phyloP scores from a whole-genome alignment of 768 basidiomycete genomes.

The Tricholoma furcatifolium region DNA sequence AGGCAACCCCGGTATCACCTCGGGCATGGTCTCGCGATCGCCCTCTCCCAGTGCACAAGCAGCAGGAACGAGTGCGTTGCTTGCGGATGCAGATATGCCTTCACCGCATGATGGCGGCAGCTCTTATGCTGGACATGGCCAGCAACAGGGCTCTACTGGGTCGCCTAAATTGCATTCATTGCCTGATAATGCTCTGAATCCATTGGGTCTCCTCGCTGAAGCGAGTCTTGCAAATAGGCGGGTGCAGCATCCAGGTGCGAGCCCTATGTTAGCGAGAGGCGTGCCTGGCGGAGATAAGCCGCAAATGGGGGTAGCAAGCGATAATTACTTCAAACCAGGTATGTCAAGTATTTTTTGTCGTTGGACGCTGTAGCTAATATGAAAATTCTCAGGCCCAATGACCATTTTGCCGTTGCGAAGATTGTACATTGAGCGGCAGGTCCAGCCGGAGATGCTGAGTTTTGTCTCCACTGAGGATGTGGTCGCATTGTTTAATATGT shows the following conservation, averaged over 20 bases:
- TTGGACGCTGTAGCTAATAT: neutral
- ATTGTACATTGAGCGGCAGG: constrained; percentile 82
- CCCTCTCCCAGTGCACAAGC: constrained; percentile 66
- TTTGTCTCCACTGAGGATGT: constrained; percentile 90
- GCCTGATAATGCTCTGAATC: constrained; percentile 91
- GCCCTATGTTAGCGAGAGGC: constrained; percentile 37
- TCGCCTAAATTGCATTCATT: constrained; percentile 89
- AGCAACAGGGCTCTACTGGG: constrained; percentile 26
- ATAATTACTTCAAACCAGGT: constrained; percentile 93
- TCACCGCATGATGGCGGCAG: constrained; percentile 15
- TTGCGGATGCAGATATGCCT: constrained; percentile 49
- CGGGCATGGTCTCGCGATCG: constrained; percentile 80
- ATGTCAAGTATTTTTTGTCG: constrained; percentile 15
- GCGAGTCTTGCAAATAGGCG: constrained; percentile 78
- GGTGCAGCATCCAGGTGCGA: constrained; percentile 46
- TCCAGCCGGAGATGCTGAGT: constrained; percentile 92
- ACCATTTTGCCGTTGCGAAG: constrained; percentile 81
- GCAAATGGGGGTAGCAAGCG: constrained; percentile 78
- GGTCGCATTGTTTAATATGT: constrained; percentile 89
- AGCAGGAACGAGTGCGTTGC: constrained; percentile 56
- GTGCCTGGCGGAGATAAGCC: constrained; percentile 36
- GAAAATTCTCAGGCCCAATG: constrained; percentile 66
- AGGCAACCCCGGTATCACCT: constrained; percentile 76
- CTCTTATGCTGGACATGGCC: constrained; percentile 2
- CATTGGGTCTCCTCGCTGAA: constrained; percentile 89